phyloP scores from a whole-genome alignment of 176 grass and related monocot genomes.

The Avena atlantica region DNA sequence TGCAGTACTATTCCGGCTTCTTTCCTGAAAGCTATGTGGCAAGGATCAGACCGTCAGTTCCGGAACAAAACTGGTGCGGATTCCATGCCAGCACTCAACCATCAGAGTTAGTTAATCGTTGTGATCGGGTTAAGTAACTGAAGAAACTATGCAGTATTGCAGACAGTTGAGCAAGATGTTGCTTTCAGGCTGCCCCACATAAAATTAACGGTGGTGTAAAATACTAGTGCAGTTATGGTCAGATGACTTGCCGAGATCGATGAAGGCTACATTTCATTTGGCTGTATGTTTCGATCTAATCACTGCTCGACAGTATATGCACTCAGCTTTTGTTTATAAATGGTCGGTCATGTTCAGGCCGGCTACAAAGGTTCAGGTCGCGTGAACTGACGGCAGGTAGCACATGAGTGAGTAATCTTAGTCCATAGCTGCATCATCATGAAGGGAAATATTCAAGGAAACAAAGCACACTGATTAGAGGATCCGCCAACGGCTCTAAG shows the following conservation, averaged over 20 bases:
- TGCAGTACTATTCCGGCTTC: conserved; percentile 3
- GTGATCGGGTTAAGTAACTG: neutral
- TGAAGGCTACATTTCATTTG: neutral
- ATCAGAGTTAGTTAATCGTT: neutral
- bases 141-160: neutral
- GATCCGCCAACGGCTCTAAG: neutral
- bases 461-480: neutral
- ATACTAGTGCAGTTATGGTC: neutral
- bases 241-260: neutral
- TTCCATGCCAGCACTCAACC: neutral
- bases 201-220: neutral
- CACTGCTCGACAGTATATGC: neutral
- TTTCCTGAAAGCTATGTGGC: conserved; percentile 42
- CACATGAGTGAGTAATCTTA: conserved; percentile 3
- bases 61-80: neutral
- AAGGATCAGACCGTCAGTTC: neutral
- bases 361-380: neutral
- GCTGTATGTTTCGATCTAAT: conserved; percentile 7
- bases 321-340: conserved; percentile 3
- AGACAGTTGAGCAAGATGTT: neutral
- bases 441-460: neutral
- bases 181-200: neutral
- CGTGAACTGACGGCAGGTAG: conserved; percentile 5
- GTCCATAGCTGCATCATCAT: neutral
- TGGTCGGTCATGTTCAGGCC: conserved; percentile 33